A percentile compares a stretch with the other conserved stretches of the same genome.
Evolutionary conservation across 805 yeast genomes (phyloP).

Genomic region (Candida saitoana): DNA sequence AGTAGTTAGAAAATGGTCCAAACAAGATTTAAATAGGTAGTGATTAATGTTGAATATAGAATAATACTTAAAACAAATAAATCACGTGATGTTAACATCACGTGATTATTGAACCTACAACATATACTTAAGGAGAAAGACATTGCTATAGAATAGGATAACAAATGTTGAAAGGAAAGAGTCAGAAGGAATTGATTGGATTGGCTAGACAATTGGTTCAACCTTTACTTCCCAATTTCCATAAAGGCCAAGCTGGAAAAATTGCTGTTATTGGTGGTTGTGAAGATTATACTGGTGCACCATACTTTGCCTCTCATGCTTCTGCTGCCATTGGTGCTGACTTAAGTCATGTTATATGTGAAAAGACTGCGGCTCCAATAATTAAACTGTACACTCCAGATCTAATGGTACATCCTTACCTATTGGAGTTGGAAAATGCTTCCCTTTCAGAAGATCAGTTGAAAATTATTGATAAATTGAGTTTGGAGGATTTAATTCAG

Average conservation of each 20-base stretch:
- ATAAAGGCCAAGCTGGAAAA: conserved; percentile 91
- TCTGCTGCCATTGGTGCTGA: conserved; percentile 85
- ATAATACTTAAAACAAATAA: too few species aligned
- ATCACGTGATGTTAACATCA: too few species aligned
- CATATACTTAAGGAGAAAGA: too few species aligned
- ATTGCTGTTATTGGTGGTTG: conserved; percentile 89
- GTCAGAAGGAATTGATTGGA: conserved; percentile 43
- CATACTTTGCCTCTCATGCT: conserved; percentile 83
- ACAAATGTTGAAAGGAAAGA: conserved; percentile 22
- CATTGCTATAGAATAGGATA: too few species aligned
- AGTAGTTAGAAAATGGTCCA: too few species aligned
- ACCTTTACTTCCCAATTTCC: conserved; percentile 64
- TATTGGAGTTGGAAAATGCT: conserved; percentile 47
- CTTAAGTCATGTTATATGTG: conserved; percentile 87
- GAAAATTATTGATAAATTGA: conserved; percentile 11
- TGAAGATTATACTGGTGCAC: conserved; percentile 96
- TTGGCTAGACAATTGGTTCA: conserved; percentile 62
- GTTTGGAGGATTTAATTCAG: conserved; percentile 21
- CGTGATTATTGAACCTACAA: too few species aligned
- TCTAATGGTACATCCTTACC: conserved; percentile 92
- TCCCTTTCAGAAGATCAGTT: conserved; percentile 20
- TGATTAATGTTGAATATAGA: not conserved
- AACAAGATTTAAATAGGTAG: too few species aligned
- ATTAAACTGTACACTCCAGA: conserved; percentile 89
- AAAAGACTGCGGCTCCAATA: conserved; percentile 66